These are phyloP conservation scores for Eucalyptus sideroxylon DNA, from an alignment of 345 rosid species.

Conservation along the genomic window DNA sequence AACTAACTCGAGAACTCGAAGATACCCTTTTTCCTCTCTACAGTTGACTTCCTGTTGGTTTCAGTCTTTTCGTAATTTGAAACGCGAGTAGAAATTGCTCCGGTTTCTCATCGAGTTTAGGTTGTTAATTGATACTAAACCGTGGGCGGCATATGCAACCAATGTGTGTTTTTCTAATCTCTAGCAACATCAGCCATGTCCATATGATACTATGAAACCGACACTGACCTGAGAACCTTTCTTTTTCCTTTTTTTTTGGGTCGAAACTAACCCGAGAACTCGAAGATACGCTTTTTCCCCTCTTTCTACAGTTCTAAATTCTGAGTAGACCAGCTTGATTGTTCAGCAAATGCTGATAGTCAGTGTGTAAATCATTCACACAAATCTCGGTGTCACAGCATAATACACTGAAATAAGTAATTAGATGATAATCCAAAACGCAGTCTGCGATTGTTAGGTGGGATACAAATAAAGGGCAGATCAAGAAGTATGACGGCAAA, in stretches of 20 bases:
- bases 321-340: neutral
- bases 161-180: neutral
- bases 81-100: neutral
- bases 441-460: neutral
- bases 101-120: neutral
- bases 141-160: neutral
- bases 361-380: neutral
- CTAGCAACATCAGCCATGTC: neutral
- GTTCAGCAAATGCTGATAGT: neutral
- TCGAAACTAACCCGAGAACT: neutral
- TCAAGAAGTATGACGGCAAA: neutral
- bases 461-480: neutral
- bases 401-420: neutral
- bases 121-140: neutral
- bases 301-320: neutral
- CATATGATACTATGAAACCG: neutral
- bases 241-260: neutral
- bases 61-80: neutral
- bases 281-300: neutral
- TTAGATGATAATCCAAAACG: neutral
- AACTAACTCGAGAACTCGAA: neutral
- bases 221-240: neutral
- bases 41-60: neutral
- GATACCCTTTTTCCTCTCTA: neutral
- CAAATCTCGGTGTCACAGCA: neutral